Base-by-base conservation (phyloP, 2,329 filamentous ascomycete species). In the Ascochyta koolunga region DNA sequence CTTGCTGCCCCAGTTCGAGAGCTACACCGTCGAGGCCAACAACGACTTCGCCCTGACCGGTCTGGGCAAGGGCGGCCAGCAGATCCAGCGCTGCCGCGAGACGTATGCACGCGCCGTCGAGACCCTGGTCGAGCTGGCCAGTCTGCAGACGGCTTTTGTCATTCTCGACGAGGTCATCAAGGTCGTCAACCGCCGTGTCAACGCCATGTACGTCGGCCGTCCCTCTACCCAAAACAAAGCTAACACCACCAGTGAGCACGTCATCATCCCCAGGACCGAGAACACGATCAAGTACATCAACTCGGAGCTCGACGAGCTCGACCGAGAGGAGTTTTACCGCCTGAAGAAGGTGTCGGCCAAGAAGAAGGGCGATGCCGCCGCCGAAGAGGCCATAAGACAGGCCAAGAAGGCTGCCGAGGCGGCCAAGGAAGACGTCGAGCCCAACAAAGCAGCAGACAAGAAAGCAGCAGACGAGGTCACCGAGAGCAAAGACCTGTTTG, bases 241-340 rank as follows among this genome's bases (percentile, higher is more conserved):
- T 73, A 44, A 73, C 58, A 18, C 25, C 43, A 24, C 16, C 63
- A 89, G 86, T 69, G 90, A 95, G 77, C 90, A 96, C 75, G 91
- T 99, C 66, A 98, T 99, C 66, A 99, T 99, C 68, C 95, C 95
- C 11, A 85, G 95, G 63, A 99, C 95, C 13, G 95, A 99, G 76
- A 99, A 98, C 71, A 99, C 95, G n/a, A 99, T 99, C 81, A 97
- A 96, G 79, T 99, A 98, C 72, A 98, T 98, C 83, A 98, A 98
- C 79, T 96, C 93, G 1, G 95, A 99, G 75, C 85, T 99, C 15
- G 95, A 99, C 72, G 95, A 99, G 78, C 82, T 99, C 44, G 96
- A 98, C 77, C 86, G 95, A 81, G 95, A 98, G 75, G 95, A 99
- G 74, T 99, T 99, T 76, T 99, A 97, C 78, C 84, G 95, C 62